Base-by-base conservation (phyloP, 164 flowering plant genomes). In the Hamamelis virginiana region DNA sequence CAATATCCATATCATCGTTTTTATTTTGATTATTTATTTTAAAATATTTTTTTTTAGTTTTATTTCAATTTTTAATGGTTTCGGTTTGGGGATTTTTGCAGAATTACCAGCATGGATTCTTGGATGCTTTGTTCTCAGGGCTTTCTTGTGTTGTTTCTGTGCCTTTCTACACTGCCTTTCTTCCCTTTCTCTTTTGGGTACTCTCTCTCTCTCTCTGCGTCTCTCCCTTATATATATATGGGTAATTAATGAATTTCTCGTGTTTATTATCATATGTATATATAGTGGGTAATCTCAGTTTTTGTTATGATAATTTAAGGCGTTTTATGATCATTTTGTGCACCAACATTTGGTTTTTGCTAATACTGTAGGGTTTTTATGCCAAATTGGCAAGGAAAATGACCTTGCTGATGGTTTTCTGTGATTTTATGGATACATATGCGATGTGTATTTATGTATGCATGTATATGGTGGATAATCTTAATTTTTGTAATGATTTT, bases 101-200 rank as follows among this genome's bases (percentile, higher is more conserved):
- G 99, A 83, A 83, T 15, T 82, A 78, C 78, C 94, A 87, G 74
- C 84, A 89, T 75, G 61, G 82, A 46, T 76, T 74, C 19, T 77
- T 85, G 83, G 99, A 96, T 76, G 82, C 82, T 57, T 73, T 96
- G 11, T 96, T 96, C 75, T 90, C 94, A 68, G 89, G 63, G 21
- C 47, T 96, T 66, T 96, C 99, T 0, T 96, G 90, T 76, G 91
- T 86, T 78, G 99, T 96, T 70, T 96, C 99, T 62, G 97, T 91
- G 76, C 99, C 99, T 12, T 96, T 96, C 72, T 96, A 96, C 76
- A 96, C 99, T 69, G 97, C 87, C 55, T 96, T 96, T 76, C 95
- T 96, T 41, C 98, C 99, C 51, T 65, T 96, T 71, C 88, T 96
- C 14, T 96, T 96, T 82, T 96, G 99, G 99, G 99, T 96, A 86